phyloP scores from a whole-genome alignment of 345 rosid genomes.

The Eucalyptus viminalis region DNA sequence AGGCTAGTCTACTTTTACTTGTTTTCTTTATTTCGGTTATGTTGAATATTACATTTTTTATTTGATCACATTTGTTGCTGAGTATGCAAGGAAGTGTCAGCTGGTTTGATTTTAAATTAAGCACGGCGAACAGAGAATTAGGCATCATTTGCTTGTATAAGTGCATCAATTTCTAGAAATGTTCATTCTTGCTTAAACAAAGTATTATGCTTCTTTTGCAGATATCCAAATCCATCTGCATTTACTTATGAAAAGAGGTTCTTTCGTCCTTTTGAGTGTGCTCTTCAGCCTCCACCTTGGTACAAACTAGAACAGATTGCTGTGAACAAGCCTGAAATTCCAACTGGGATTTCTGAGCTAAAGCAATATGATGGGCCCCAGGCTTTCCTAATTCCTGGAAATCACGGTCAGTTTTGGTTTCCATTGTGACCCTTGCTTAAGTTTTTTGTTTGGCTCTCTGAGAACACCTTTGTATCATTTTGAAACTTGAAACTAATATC shows the following conservation, averaged over 20 bases:
- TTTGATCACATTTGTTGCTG: not conserved
- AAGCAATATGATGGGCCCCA: constrained; percentile 92
- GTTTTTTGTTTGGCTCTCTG: not conserved
- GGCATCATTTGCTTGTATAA: not conserved
- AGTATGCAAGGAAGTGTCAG: not conserved
- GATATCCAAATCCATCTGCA: constrained; percentile 94
- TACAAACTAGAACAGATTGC: constrained; percentile 68
- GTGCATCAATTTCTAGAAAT: not conserved
- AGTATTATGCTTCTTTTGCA: constrained; percentile 7
- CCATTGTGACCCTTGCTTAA: not conserved
- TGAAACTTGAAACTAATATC: not conserved
- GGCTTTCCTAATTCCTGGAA: constrained; percentile 92
- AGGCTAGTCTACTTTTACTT: not conserved
- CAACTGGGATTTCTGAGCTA: constrained; percentile 50
- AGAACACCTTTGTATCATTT: not conserved
- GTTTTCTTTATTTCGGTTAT: not conserved
- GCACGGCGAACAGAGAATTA: not conserved
- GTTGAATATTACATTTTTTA: not conserved
- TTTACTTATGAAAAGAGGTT: constrained; percentile 88
- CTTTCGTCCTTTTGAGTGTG: constrained; percentile 91
- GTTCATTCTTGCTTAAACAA: not conserved
- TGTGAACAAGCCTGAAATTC: constrained; percentile 81
- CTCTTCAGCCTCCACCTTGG: constrained; percentile 89
- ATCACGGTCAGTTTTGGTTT: constrained; percentile 66
- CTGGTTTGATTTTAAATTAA: not conserved